Evolutionary conservation across 2,329 filamentous ascomycete species (phyloP), one percentile per base, ranked within the genome.

Genomic region (Diplodia intermedia): DNA sequence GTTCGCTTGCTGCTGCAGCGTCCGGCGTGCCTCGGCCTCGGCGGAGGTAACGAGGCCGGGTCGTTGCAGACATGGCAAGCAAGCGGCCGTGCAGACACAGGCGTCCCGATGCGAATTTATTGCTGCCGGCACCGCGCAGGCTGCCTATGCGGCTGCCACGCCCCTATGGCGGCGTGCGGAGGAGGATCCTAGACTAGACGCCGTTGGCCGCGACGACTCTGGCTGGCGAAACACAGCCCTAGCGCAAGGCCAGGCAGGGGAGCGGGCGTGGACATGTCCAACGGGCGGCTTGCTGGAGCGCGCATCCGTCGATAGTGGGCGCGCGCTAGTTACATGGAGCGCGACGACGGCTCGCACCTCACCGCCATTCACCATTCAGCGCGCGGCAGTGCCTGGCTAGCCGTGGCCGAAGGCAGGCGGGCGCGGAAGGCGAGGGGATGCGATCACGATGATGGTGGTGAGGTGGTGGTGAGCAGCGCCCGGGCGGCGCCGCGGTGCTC

Each of bases 331-430:
- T 31, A 29, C 60, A 63, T 23, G 40, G 49, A 60, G 55, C 55
- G 55, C 55, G 55, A 43, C 36, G 55, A 43, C 55, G 55, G 55
- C 36, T 38, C 36, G 20, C 36, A 38, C 15, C 60, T 63, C 60
- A 63, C 60, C 60, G 60, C 60, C 60, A 63, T 52, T 63, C 43
- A 36, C 60, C 47, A 63, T 38, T 63, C 43, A 36, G 47, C 29
- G 60, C 60, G 56, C 56, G 40, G 56, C 56, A 61, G 56, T 61
- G 56, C 56, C 56, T 61, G 56, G 56, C 56, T 61, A 61, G 26
- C 26, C 31, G 56, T 23, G 56, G 38, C 12, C 23, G 55, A n/a
- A 12, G 36, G 43, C 18, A 18, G 26, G 54, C 54, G 33, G 54
- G 26, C 12, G 54, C 54, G 54, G 31, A 26, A 11, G 36, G 52